Evolutionary conservation across 2,329 filamentous ascomycete species (phyloP).

Genomic region (Chaetomium globosum): DNA sequence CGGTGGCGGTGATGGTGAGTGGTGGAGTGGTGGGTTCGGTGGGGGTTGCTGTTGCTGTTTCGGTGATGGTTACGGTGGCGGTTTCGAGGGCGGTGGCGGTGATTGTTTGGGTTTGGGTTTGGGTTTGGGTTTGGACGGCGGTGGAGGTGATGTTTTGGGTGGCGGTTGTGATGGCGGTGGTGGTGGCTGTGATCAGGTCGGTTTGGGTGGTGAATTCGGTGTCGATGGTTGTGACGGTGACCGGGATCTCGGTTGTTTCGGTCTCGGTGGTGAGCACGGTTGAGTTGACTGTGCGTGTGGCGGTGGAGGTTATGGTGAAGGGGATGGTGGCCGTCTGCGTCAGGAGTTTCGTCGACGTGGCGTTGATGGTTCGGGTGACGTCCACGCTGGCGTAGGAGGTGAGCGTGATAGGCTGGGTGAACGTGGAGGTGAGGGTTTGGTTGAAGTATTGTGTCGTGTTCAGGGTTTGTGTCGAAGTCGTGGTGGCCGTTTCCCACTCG

Average conservation of each 20-base stretch:
- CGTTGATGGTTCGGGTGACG: slow-evolving; percentile 14
- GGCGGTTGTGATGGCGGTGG: background rate
- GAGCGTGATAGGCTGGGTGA: slow-evolving; percentile 17
- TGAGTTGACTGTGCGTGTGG: slow-evolving; percentile 3
- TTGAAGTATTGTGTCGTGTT: slow-evolving; percentile 25
- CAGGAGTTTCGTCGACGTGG: slow-evolving; percentile 15
- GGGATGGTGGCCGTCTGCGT: slow-evolving; percentile 12
- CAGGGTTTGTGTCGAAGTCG: slow-evolving; percentile 19
- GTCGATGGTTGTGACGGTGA: background rate
- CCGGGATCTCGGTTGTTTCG: slow-evolving; percentile 1
- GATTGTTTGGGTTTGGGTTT: background rate
- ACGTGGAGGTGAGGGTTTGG: slow-evolving; percentile 27
- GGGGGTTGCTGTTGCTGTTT: background rate
- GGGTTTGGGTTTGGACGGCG: background rate
- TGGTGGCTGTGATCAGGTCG: slow-evolving; percentile 13
- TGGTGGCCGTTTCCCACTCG: slow-evolving; percentile 25
- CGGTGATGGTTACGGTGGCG: background rate
- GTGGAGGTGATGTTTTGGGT: background rate
- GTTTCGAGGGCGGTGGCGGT: background rate
- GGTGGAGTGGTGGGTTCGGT: background rate
- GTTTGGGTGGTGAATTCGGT: slow-evolving; percentile 13
- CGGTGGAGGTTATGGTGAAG: slow-evolving; percentile 10
- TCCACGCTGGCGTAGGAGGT: slow-evolving; percentile 17
- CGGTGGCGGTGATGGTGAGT: background rate
- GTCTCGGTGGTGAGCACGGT: slow-evolving; percentile 11